A percentile compares a stretch with the other conserved stretches of the same genome.
phyloP scores from a whole-genome alignment of 176 grass and related monocot genomes.

The Alopecurus myosuroides region DNA sequence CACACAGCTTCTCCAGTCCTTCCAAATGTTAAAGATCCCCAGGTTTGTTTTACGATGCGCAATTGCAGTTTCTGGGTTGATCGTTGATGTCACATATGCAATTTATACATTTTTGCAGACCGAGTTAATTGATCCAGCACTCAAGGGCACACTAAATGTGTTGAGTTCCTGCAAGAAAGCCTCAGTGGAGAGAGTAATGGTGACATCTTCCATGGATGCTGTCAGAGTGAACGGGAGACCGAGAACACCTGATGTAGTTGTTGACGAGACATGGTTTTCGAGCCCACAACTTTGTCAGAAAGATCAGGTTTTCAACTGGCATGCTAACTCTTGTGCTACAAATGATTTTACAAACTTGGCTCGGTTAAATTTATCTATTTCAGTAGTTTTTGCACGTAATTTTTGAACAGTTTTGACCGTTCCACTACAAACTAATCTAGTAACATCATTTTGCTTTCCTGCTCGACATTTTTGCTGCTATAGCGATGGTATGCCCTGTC shows the following conservation, averaged over 20 bases:
- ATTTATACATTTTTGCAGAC: conserved; percentile 19
- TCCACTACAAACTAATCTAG: background rate
- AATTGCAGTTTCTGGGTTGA: background rate
- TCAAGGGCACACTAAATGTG: conserved; percentile 58
- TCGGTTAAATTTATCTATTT: no score
- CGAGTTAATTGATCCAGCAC: conserved; percentile 50
- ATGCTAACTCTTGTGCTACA: background rate
- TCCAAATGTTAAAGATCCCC: background rate
- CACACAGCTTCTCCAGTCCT: conserved; percentile 23
- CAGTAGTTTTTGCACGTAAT: no score
- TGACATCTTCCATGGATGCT: conserved; percentile 56
- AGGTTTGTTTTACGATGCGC: background rate
- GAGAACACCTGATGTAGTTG: conserved; percentile 46
- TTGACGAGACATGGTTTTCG: conserved; percentile 60
- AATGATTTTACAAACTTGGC: background rate
- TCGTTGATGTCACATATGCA: background rate
- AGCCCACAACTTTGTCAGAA: conserved; percentile 16
- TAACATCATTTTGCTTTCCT: background rate
- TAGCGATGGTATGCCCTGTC: background rate
- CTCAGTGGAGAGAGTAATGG: conserved; percentile 33
- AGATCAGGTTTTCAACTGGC: conserved; percentile 9
- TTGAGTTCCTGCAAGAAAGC: conserved; percentile 48
- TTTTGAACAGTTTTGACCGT: background rate
- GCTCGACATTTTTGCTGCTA: background rate
- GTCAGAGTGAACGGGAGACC: conserved; percentile 30